These are phyloP conservation scores for Malania oleifera DNA, from an alignment of 164 flowering plant species.

Conservation along the genomic window DNA sequence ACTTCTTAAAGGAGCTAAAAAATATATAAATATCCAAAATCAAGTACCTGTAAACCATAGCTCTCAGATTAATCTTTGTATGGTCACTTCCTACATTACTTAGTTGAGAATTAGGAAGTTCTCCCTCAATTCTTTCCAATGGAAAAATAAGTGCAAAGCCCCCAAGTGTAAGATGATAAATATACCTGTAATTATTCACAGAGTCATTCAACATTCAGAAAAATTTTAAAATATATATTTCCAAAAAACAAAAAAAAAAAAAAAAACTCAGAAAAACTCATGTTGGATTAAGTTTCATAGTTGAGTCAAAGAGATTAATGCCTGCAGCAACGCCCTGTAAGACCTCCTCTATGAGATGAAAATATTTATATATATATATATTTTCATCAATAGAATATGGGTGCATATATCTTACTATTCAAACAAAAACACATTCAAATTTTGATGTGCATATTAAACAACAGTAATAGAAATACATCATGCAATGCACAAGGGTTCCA, in stretches of 20 bases:
- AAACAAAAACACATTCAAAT: too few species aligned
- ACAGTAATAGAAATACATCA: too few species aligned
- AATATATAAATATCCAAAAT: neutral
- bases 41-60: conserved; percentile 59
- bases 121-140: conserved; percentile 21
- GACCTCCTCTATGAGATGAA: conserved; percentile 63
- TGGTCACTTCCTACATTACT: conserved; percentile 39
- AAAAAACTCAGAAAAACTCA: conserved; percentile 1
- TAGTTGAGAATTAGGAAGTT: conserved; percentile 17
- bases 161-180: conserved; percentile 74
- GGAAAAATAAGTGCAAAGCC: conserved; percentile 84
- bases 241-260: neutral
- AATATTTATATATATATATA: too few species aligned
- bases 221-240: too few species aligned
- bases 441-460: too few species aligned
- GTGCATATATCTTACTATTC: conserved; percentile 4
- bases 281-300: conserved; percentile 29
- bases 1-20: neutral
- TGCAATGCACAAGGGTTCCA: too few species aligned
- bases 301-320: conserved; percentile 75
- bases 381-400: too few species aligned
- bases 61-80: conserved; percentile 76
- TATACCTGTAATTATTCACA: conserved; percentile 45
- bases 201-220: neutral
- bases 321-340: conserved; percentile 87